Conservation (phyloP, 129 eudicot genomes). For the Helianthus tuberosus region DNA sequence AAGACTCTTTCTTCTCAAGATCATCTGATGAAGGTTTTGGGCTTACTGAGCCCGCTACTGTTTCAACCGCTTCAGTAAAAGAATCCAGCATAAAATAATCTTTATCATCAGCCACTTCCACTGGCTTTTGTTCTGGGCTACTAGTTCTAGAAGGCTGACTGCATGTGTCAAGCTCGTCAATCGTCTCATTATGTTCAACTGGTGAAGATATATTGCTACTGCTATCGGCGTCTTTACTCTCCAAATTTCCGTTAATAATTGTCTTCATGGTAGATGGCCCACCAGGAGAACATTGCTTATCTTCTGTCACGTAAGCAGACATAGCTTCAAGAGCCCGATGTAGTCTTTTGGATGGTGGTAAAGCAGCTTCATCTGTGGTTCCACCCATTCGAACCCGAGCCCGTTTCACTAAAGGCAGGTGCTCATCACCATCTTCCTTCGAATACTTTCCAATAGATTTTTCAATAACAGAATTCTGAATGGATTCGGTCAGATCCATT, state of each 20-base stretch:
- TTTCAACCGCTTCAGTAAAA: slow-evolving; percentile 22
- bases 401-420: slow-evolving; percentile 83
- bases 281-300: slow-evolving; percentile 39
- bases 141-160: slow-evolving; percentile 21
- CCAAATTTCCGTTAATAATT: slow-evolving; percentile 42
- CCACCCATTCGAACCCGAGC: slow-evolving; percentile 94
- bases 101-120: slow-evolving; percentile 32
- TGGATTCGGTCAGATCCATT: slow-evolving; percentile 28
- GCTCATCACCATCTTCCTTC: slow-evolving; percentile 88
- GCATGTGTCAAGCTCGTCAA: slow-evolving; percentile 23
- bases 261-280: slow-evolving; percentile 43
- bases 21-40: slow-evolving; percentile 29
- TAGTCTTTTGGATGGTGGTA: slow-evolving; percentile 92
- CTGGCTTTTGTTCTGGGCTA: slow-evolving; percentile 27
- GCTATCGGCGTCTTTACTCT: slow-evolving; percentile 21
- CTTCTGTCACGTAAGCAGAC: slow-evolving; percentile 84
- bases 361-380: slow-evolving; percentile 74
- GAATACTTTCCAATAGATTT: slow-evolving; percentile 28
- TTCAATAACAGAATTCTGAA: slow-evolving; percentile 34
- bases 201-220: slow-evolving; percentile 22
- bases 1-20: slow-evolving; percentile 23
- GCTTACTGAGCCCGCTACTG: slow-evolving; percentile 28
- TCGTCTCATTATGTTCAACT: slow-evolving; percentile 22
- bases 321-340: slow-evolving; percentile 97
- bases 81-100: slow-evolving; percentile 15